Evolutionary conservation across 169 alveolate genomes (phyloP).

Genomic region (Eimeria praecox): DNA sequence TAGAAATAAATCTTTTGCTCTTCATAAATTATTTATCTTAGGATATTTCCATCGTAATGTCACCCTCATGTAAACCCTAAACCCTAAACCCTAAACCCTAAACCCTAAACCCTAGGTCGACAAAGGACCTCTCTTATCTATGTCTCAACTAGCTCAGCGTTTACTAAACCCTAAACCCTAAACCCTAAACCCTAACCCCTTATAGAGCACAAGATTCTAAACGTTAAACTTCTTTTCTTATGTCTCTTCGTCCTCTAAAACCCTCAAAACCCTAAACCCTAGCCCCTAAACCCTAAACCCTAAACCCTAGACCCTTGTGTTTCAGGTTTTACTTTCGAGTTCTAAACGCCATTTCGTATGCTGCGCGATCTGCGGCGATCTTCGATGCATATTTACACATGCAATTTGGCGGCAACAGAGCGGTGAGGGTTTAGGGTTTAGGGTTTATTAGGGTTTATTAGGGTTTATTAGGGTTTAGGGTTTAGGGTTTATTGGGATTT

Average conservation of each 20-base stretch:
- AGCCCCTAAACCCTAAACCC: neutral
- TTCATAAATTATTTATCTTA: neutral
- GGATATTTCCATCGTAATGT: neutral
- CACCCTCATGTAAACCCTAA: neutral
- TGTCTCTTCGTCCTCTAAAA: too few species aligned
- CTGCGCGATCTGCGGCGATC: slow-evolving; percentile 74
- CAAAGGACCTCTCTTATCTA: too few species aligned
- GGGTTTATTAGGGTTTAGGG: neutral
- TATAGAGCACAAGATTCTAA: neutral
- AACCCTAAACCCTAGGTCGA: slow-evolving; percentile 25
- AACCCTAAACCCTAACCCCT: neutral
- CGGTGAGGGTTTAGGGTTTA: slow-evolving; percentile 14
- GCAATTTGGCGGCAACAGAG: slow-evolving; percentile 70
- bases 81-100: slow-evolving; percentile 48
- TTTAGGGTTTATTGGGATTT: neutral
- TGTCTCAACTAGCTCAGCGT: too few species aligned
- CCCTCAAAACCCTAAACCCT: neutral
- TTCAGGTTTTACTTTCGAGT: neutral
- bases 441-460: neutral
- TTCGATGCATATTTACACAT: slow-evolving; percentile 62
- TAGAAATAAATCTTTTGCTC: neutral
- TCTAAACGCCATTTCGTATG: slow-evolving; percentile 40
- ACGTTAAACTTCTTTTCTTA: too few species aligned
- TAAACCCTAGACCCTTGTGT: neutral
- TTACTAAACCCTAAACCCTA: slow-evolving; percentile 29